phyloP scores from a whole-genome alignment of 768 basidiomycete genomes.

The Naganishia vishniacii region DNA sequence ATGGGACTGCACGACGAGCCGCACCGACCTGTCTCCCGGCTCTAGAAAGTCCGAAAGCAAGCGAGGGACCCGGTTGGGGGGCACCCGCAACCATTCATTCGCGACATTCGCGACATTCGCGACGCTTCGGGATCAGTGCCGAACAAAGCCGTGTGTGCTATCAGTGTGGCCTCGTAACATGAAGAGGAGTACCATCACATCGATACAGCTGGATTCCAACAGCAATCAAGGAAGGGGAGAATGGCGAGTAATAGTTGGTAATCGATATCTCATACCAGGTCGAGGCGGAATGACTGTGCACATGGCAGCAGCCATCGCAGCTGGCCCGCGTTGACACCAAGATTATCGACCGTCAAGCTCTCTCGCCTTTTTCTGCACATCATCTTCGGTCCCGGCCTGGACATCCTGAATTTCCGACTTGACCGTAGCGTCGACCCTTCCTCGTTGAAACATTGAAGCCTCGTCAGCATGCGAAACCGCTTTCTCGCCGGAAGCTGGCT shows the following conservation, averaged over 20 bases:
- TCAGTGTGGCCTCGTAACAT: no score
- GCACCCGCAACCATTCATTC: neutral
- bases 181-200: no score
- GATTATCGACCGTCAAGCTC: conserved; percentile 14
- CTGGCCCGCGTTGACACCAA: no score
- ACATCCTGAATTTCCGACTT: conserved; percentile 23
- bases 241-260: no score
- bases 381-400: conserved; percentile 16
- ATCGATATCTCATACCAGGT: no score
- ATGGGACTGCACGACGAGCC: neutral
- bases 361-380: conserved; percentile 13
- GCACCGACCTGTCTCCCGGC: neutral
- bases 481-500: neutral
- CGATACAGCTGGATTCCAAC: no score
- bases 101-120: neutral
- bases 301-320: no score
- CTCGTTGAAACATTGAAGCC: neutral
- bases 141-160: conserved; percentile 15
- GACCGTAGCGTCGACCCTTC: conserved; percentile 16
- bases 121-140: neutral
- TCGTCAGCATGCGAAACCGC: neutral
- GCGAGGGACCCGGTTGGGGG: neutral
- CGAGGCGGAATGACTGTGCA: no score
- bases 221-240: no score
- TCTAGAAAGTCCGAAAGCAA: conserved; percentile 1